Evolutionary conservation across 2,329 filamentous ascomycete species (phyloP).

Genomic region (Dactylellina leptospora): DNA sequence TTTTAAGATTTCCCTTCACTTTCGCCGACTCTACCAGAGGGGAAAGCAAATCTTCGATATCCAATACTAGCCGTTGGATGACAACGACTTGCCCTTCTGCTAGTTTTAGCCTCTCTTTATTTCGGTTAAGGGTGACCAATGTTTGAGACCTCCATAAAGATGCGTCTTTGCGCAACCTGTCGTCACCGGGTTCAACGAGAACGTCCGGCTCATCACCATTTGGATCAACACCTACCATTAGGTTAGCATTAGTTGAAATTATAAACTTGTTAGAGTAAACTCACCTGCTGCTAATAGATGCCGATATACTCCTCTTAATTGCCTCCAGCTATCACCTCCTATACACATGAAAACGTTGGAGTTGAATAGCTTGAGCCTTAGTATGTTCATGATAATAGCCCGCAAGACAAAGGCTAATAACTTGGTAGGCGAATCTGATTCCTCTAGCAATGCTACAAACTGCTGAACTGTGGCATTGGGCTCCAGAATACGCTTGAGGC

Average conservation of each 20-base stretch:
- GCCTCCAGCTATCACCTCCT: constrained; percentile 42
- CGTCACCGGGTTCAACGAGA: constrained; percentile 29
- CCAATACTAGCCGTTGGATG: constrained; percentile 5
- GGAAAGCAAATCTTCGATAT: constrained; percentile 36
- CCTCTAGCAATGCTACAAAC: constrained; percentile 21
- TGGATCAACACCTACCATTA: constrained; percentile 5
- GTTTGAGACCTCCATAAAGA: constrained; percentile 52
- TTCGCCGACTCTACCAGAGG: constrained; percentile 20
- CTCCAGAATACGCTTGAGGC: constrained; percentile 22
- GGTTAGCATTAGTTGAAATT: background rate
- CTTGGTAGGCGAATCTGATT: constrained; percentile 32
- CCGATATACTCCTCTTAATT: constrained; percentile 35
- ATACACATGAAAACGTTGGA: constrained; percentile 42
- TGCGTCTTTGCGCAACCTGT: constrained; percentile 36
- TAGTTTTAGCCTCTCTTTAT: constrained; percentile 30
- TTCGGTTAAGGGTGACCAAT: constrained; percentile 26
- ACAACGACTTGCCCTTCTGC: constrained; percentile 15
- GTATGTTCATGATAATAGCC: constrained; percentile 36
- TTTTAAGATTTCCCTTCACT: constrained; percentile 20
- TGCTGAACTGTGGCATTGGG: constrained; percentile 26
- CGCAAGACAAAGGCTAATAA: constrained; percentile 36
- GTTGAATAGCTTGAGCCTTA: constrained; percentile 40
- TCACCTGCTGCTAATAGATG: constrained; percentile 40
- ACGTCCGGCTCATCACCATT: constrained; percentile 30
- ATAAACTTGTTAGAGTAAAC: background rate